Conservation (phyloP, 495 filamentous ascomycete genomes). For the Penicillium canescens region DNA sequence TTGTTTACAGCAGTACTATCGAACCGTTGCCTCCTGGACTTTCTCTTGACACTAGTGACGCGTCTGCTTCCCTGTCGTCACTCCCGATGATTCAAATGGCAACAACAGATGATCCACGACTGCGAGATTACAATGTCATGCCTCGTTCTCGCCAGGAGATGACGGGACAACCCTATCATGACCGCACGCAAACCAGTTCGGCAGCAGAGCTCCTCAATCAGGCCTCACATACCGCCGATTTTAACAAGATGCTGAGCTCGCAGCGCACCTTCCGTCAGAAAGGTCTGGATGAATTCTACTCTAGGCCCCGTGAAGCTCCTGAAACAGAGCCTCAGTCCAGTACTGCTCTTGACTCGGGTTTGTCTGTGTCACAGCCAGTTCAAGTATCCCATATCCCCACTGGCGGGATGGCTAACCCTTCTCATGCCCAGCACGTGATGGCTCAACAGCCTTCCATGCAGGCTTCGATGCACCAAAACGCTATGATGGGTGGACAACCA, state of each 20-base stretch:
- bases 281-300: slow-evolving; percentile 76
- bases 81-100: slow-evolving; percentile 84
- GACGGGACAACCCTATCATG: slow-evolving; percentile 84
- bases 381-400: slow-evolving; percentile 44
- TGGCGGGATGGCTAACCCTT: slow-evolving; percentile 36
- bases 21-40: slow-evolving; percentile 68
- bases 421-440: slow-evolving; percentile 40
- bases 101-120: slow-evolving; percentile 73
- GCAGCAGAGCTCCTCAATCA: slow-evolving; percentile 84
- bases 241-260: slow-evolving; percentile 76
- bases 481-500: slow-evolving; percentile 43
- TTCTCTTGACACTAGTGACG: slow-evolving; percentile 60
- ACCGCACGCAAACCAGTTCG: slow-evolving; percentile 78
- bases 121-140: slow-evolving; percentile 79
- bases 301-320: slow-evolving; percentile 73
- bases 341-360: slow-evolving; percentile 50
- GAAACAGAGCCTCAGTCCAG: slow-evolving; percentile 50
- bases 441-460: slow-evolving; percentile 32
- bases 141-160: slow-evolving; percentile 88
- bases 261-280: slow-evolving; percentile 73
- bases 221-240: slow-evolving; percentile 84
- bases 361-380: slow-evolving; percentile 46
- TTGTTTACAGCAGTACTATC: slow-evolving; percentile 79
- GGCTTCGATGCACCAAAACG: neutral
- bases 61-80: slow-evolving; percentile 63